Percentiles rank a stretch among this genome's conserved stretches.
phyloP scores from a whole-genome alignment of 164 flowering plant species.

The Aristolochia californica region DNA sequence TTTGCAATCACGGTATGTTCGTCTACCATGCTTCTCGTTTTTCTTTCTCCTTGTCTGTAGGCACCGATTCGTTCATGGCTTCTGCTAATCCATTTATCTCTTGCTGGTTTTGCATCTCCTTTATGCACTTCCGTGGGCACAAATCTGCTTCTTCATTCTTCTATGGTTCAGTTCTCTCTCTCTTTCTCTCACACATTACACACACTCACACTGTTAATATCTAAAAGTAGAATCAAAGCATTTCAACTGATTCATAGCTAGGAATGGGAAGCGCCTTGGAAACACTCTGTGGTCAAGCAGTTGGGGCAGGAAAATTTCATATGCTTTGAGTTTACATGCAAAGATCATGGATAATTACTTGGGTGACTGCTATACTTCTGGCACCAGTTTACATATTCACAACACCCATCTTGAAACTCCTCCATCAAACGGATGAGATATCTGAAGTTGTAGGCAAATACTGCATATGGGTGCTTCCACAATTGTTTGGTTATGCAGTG shows the following conservation, averaged over 20 bases:
- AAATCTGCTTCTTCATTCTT: too few relatives aligned
- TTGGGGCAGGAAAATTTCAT: constrained; percentile 37
- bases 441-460: constrained; percentile 35
- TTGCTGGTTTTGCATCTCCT: not conserved
- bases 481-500: constrained; percentile 38
- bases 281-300: constrained; percentile 50
- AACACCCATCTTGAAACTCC: constrained; percentile 30
- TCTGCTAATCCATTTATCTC: too few relatives aligned
- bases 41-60: not conserved
- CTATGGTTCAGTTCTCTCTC: too few relatives aligned
- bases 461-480: constrained; percentile 36
- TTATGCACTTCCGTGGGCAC: not conserved
- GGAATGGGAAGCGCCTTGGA: constrained; percentile 50
- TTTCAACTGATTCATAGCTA: constrained; percentile 20
- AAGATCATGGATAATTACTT: constrained; percentile 39
- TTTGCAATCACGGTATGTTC: constrained; percentile 32
- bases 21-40: not conserved
- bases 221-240: not conserved
- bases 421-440: constrained; percentile 25
- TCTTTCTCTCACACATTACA: too few relatives aligned
- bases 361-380: constrained; percentile 23
- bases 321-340: constrained; percentile 48
- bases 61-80: too few relatives aligned
- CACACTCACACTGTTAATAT: too few relatives aligned
- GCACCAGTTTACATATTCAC: constrained; percentile 36